Evolutionary conservation across 2,329 filamentous ascomycete genomes (phyloP).

Genomic region (Ceratocystiopsis sp.): DNA sequence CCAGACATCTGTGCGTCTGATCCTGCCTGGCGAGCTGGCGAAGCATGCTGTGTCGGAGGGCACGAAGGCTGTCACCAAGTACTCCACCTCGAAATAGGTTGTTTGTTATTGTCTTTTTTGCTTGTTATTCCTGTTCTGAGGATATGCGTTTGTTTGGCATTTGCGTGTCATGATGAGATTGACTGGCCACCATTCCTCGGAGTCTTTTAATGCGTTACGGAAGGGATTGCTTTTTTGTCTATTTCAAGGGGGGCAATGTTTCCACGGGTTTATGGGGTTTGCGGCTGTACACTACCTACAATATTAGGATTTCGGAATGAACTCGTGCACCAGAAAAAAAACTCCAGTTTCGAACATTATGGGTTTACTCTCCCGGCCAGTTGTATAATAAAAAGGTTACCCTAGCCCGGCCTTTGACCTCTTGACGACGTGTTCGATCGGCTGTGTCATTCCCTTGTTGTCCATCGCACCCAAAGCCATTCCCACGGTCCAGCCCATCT

Average conservation of each 20-base stretch:
- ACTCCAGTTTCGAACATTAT: too few species aligned
- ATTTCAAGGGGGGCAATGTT: constrained; percentile 48
- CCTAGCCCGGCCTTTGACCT: constrained; percentile 71
- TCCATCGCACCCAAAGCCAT: constrained; percentile 66
- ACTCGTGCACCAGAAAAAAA: constrained; percentile 45
- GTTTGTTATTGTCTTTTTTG: constrained; percentile 35
- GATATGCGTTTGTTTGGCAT: constrained; percentile 36
- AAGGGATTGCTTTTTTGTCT: constrained; percentile 38
- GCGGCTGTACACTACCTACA: constrained; percentile 58
- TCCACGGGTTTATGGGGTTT: constrained; percentile 53
- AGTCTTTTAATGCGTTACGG: constrained; percentile 59
- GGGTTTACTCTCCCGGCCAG: background rate
- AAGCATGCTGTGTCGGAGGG: constrained; percentile 99
- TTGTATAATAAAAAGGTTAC: too few species aligned
- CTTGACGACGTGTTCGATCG: constrained; percentile 77
- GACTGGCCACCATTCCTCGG: constrained; percentile 29
- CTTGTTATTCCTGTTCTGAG: constrained; percentile 9
- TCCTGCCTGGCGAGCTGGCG: constrained; percentile 94
- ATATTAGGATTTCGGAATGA: constrained; percentile 44
- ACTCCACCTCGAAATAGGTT: constrained; percentile 94
- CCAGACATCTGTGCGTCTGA: constrained; percentile 95
- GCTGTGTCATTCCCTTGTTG: constrained; percentile 78
- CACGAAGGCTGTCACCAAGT: constrained; percentile 99
- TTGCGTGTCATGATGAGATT: constrained; percentile 42
- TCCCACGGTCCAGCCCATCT: constrained; percentile 90